phyloP scores from a whole-genome alignment of 768 basidiomycete genomes.

The Mycena maculata region DNA sequence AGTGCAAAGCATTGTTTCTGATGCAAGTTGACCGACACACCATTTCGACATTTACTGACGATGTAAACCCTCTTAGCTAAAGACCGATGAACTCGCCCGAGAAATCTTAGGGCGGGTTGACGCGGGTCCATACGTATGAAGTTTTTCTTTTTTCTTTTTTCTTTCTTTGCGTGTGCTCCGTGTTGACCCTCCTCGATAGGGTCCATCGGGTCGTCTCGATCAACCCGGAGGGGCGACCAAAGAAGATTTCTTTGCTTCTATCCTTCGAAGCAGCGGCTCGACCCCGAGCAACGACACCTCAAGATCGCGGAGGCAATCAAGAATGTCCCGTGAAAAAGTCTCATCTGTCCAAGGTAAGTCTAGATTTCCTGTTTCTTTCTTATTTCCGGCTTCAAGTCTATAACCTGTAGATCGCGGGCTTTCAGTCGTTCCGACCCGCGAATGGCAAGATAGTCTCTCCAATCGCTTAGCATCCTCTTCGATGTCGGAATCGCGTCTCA shows the following conservation, averaged over 20 bases:
- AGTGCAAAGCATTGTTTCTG: conserved; percentile 70
- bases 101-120: conserved; percentile 84
- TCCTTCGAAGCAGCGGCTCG: conserved; percentile 68
- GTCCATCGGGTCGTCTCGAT: conserved; percentile 72
- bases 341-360: conserved; percentile 71
- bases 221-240: conserved; percentile 74
- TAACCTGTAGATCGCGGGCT: conserved; percentile 65
- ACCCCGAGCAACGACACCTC: conserved; percentile 66
- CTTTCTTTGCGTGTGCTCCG: conserved; percentile 1
- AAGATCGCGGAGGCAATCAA: conserved; percentile 76
- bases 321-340: conserved; percentile 83
- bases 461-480: conserved; percentile 57
- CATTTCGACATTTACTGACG: conserved; percentile 2
- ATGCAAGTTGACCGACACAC: conserved; percentile 40
- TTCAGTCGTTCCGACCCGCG: conserved; percentile 72
- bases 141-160: too few relatives aligned
- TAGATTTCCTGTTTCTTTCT: not conserved
- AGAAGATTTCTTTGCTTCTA: conserved; percentile 83
- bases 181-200: conserved; percentile 53
- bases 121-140: conserved; percentile 79
- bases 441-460: conserved; percentile 84
- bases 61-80: conserved; percentile 46
- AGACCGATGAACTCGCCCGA: conserved; percentile 78
- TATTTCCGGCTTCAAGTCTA: not conserved
- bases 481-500: conserved; percentile 37